Percentiles rank a stretch among this genome's conserved stretches.
Conservation (phyloP, 495 filamentous ascomycete species). For the Bombardia bombarda region DNA sequence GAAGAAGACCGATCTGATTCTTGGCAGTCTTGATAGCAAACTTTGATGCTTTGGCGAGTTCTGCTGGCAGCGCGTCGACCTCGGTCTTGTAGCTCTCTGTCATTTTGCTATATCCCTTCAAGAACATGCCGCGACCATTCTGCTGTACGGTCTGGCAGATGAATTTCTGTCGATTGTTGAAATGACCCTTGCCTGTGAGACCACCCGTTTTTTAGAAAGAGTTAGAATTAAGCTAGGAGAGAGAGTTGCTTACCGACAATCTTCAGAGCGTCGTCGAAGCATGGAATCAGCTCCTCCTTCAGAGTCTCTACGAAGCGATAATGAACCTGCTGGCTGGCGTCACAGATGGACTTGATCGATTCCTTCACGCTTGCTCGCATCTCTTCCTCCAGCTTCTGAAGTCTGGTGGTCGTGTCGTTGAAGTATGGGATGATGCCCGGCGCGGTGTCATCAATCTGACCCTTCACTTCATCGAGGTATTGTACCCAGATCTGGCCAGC, state of each 20-base stretch:
- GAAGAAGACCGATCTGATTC: conserved; percentile 4
- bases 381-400: background rate
- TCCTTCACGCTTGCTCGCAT: background rate
- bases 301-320: conserved; percentile 1
- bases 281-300: background rate
- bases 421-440: conserved; percentile 5
- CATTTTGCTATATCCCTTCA: conserved; percentile 2
- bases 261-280: conserved; percentile 1
- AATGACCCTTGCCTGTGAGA: conserved; percentile 4
- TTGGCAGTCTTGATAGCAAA: background rate
- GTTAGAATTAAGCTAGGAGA: no score
- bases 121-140: no score
- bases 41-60: background rate
- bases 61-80: background rate
- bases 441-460: background rate
- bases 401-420: background rate
- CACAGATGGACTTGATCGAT: background rate
- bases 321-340: background rate
- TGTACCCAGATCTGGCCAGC: conserved; percentile 4
- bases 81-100: background rate
- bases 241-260: background rate
- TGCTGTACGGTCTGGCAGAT: no score
- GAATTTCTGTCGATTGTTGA: background rate
- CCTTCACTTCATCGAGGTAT: conserved; percentile 5
- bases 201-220: no score